Evolutionary conservation across 306 rosid species (phyloP), one percentile per base, ranked within the genome.

Genomic region (Fragaria ananassa): DNA sequence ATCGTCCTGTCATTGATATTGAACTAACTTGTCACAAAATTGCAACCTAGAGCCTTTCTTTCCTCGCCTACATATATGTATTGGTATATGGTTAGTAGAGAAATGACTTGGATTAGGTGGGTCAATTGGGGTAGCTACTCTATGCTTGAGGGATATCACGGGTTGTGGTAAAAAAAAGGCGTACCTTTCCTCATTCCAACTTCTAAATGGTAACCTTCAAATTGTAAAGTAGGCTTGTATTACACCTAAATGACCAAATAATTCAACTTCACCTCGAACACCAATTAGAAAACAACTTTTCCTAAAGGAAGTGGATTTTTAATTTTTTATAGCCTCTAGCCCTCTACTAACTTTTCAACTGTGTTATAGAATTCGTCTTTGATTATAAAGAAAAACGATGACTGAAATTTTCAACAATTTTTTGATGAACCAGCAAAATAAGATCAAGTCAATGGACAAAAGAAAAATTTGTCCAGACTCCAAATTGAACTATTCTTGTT

Each of bases 41-140:
- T 29, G 31, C 31, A 2, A 29, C 31, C 31, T 29, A 2, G 31
- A 2, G 31, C 31, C 31, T 2, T 29, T 29, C 31, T 29, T 29
- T 29, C 31, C 3, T 29, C 31, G 31, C 31, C 3, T 29, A 29
- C 31, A 29, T 29, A 27, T 27, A 29, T 2, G 31, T 29, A 29
- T 29, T 29, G 31, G 31, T 29, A 29, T 60, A 10, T 34, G 42
- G 63, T 50, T 75, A 12, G 5, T 44, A 14, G 50, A 18, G 47
- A 4, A 51, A 21, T 50, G 64, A 7, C 39, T 53, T 45, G 49
- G 79, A 50, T 42, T 47, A 47, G 71, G 71, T 34, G 63, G 72
- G 50, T 60, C 71, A 21, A 34, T 47, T 63, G 37, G 51, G 37
- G 51, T 46, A 46, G 50, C 50, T 11, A 46, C 50, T 46, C 50